phyloP scores from a whole-genome alignment of 1,284 basidiomycete species.

The Coniferiporia sulphurascens region DNA sequence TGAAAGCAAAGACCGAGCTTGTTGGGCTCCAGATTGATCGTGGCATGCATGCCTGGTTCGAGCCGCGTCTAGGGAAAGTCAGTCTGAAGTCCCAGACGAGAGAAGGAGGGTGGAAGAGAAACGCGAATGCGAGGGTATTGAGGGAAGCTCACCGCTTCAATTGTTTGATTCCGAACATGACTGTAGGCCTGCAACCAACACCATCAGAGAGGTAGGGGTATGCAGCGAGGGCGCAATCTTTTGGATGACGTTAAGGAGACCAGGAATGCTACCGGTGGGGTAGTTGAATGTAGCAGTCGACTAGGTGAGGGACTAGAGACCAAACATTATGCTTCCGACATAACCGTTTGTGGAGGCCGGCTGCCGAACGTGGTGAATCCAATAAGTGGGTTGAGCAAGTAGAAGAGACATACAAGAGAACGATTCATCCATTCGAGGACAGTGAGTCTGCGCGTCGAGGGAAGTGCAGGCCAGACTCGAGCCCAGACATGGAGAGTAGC shows the following conservation, averaged over 20 bases:
- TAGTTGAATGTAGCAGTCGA: slow-evolving; percentile 33
- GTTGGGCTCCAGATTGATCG: too few relatives aligned
- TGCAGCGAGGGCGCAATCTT: slow-evolving; percentile 25
- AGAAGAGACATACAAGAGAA: slow-evolving; percentile 15
- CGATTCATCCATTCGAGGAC: slow-evolving; percentile 21
- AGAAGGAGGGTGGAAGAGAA: too few relatives aligned
- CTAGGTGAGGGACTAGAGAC: slow-evolving; percentile 23
- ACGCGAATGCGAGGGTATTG: too few relatives aligned
- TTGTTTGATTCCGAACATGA: slow-evolving; percentile 29
- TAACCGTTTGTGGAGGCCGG: slow-evolving; percentile 26
- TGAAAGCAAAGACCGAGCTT: too few relatives aligned
- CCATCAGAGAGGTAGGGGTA: slow-evolving; percentile 28
- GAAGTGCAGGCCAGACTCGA: too few relatives aligned
- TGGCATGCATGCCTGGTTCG: too few relatives aligned
- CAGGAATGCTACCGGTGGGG: slow-evolving; percentile 28
- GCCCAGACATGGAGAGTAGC: background rate
- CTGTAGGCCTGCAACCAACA: slow-evolving; percentile 27
- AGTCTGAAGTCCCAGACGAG: too few relatives aligned
- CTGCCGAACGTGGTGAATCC: background rate
- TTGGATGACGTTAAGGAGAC: slow-evolving; percentile 27
- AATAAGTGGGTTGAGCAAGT: background rate
- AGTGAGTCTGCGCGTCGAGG: slow-evolving; percentile 10
- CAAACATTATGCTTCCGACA: slow-evolving; percentile 28
- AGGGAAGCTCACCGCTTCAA: too few relatives aligned
- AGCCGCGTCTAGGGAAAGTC: too few relatives aligned